Evolutionary conservation across 1,139 yeast species (phyloP).

Genomic region (Tardiomyces digboiensis): DNA sequence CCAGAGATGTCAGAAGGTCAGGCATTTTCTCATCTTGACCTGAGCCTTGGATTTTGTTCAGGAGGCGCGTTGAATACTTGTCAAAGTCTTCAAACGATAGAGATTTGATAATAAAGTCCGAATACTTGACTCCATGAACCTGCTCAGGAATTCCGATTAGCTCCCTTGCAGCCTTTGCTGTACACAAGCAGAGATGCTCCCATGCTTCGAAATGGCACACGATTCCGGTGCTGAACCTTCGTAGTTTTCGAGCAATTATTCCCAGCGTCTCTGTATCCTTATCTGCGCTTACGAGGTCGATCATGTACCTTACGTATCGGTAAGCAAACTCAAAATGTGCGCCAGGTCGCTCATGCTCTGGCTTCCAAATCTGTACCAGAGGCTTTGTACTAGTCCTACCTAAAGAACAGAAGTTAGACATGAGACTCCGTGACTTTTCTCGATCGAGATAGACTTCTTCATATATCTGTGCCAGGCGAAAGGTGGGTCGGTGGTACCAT

Average conservation of each 20-base stretch:
- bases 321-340: slow-evolving; percentile 77
- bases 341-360: slow-evolving; percentile 87
- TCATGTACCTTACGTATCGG: slow-evolving; percentile 57
- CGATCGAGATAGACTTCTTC: slow-evolving; percentile 45
- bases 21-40: slow-evolving; percentile 7
- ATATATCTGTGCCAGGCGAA: slow-evolving; percentile 56
- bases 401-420: slow-evolving; percentile 35
- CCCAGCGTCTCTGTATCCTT: slow-evolving; percentile 53
- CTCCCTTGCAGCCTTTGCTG: slow-evolving; percentile 42
- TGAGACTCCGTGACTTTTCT: slow-evolving; percentile 50
- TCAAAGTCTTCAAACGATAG: slow-evolving; percentile 38
- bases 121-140: slow-evolving; percentile 24
- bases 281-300: slow-evolving; percentile 43
- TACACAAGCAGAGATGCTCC: slow-evolving; percentile 44
- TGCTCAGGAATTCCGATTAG: slow-evolving; percentile 34
- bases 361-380: slow-evolving; percentile 85
- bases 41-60: slow-evolving; percentile 8
- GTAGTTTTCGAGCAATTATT: slow-evolving; percentile 54
- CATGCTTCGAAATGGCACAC: slow-evolving; percentile 50
- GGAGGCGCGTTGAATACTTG: slow-evolving; percentile 8
- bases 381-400: slow-evolving; percentile 39
- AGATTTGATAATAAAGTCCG: slow-evolving; percentile 44
- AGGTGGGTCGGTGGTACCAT: slow-evolving; percentile 89
- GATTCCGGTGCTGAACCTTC: slow-evolving; percentile 74
- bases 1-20: slow-evolving; percentile 24